Conservation (phyloP, 2,329 filamentous ascomycete genomes). For the Trematosphaeria pertusa region DNA sequence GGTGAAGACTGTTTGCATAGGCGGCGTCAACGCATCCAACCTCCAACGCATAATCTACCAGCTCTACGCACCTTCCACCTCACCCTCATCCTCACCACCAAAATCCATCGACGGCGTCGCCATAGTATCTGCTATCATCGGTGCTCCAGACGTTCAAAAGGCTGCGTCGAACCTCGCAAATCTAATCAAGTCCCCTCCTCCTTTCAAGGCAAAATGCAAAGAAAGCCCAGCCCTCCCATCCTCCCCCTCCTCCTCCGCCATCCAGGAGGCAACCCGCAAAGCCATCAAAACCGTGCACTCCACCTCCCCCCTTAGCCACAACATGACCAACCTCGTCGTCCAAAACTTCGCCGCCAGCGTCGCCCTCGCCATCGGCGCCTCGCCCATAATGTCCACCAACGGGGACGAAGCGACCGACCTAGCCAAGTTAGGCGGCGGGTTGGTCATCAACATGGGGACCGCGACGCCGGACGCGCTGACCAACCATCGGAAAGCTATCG, state of each 20-base stretch:
- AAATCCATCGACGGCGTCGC: slow-evolving; percentile 81
- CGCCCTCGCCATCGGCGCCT: slow-evolving; percentile 81
- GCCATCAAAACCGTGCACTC: slow-evolving; percentile 68
- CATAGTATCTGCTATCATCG: slow-evolving; percentile 87
- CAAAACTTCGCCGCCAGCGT: slow-evolving; percentile 96
- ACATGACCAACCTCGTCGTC: slow-evolving; percentile 97
- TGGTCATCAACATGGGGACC: slow-evolving; percentile 96
- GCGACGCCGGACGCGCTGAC: slow-evolving; percentile 75
- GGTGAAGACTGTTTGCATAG: slow-evolving; percentile 76
- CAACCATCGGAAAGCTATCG: slow-evolving; percentile 76
- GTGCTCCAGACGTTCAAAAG: slow-evolving; percentile 69
- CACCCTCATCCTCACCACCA: slow-evolving; percentile 30
- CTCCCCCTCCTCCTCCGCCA: slow-evolving; percentile 12
- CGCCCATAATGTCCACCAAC: slow-evolving; percentile 93
- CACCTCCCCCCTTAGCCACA: slow-evolving; percentile 80
- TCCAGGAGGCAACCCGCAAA: slow-evolving; percentile 27
- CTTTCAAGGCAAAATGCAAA: slow-evolving; percentile 34
- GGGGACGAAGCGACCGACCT: slow-evolving; percentile 82
- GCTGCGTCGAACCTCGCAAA: slow-evolving; percentile 66
- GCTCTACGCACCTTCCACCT: slow-evolving; percentile 54
- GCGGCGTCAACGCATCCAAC: slow-evolving; percentile 82
- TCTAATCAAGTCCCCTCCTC: slow-evolving; percentile 56
- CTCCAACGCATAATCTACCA: slow-evolving; percentile 77
- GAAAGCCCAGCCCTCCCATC: too few relatives aligned
- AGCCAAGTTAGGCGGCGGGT: slow-evolving; percentile 74